phyloP scores from a whole-genome alignment of 208 protist species.

The Entamoeba invadens region DNA sequence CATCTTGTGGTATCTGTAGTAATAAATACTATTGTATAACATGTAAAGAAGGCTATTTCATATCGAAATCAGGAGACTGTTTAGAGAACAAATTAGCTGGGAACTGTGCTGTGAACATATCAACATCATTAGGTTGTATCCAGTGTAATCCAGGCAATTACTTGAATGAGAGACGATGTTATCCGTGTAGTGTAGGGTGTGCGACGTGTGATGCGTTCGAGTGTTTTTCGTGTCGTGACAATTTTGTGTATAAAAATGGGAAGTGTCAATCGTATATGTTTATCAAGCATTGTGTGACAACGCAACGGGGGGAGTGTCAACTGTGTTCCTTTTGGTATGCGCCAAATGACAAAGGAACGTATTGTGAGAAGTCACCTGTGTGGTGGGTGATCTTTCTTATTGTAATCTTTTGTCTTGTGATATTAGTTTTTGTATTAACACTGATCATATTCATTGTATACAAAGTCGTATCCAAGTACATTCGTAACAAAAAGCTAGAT shows the following conservation, averaged over 20 bases:
- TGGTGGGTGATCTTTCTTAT: not conserved
- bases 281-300: not conserved
- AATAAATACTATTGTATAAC: not conserved
- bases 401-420: not conserved
- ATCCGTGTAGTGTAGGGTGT: not conserved
- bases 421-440: not conserved
- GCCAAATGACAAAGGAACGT: not conserved
- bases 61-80: not conserved
- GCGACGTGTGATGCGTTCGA: not conserved
- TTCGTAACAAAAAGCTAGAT: not conserved
- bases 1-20: not conserved
- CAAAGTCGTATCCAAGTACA: not conserved
- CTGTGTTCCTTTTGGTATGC: not conserved
- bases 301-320: not conserved
- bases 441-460: not conserved
- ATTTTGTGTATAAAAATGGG: not conserved
- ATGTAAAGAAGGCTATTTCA: not conserved
- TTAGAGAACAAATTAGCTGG: not conserved
- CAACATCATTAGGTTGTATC: not conserved
- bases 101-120: not conserved
- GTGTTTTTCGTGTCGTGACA: not conserved
- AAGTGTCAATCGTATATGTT: not conserved
- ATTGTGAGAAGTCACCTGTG: not conserved
- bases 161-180: not conserved
- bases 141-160: not conserved